Base-by-base conservation (phyloP, 2,329 filamentous ascomycete genomes). In the Colletotrichum sp. region DNA sequence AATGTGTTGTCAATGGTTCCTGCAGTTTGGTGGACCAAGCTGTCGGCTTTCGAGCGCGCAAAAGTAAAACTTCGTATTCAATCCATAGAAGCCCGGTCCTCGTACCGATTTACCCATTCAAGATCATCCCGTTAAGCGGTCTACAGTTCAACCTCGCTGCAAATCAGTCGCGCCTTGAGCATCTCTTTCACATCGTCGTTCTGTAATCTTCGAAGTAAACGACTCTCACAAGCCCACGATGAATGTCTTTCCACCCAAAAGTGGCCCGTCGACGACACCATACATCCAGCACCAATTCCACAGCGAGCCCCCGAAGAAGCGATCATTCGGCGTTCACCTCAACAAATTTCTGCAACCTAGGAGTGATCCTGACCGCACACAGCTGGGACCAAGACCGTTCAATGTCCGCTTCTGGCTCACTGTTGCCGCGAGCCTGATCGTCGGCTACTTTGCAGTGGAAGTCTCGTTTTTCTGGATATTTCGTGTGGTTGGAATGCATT, bases 281-380 rank as follows among this genome's bases (percentile, higher is more conserved):
- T 24, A 52, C 44, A 52, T 52, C 44, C 44, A 52, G n/a, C 44
- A 52, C 44, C 10, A 52, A 52, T 52, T 52, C n/a, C 44, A 52
- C n/a, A 21, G 12, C 44, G 44, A 52, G 44, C 44, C 44, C n/a
- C 44, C n/a, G 10, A 52, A 52, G 44, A 52, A 52, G n/a, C 44
- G 44, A 52, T 52, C 44, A 52, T 21, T 52, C n/a, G 12, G 44
- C n/a, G 2, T 13, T 18, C 44, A 52, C 2, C n/a, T 52, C 44
- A 8, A 24, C 10, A 21, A 8, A 52, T 52, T 52, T 1, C 44
- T 52, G 44, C 44, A 8, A 13, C 6, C n/a, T 9, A 5, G 6
- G 10, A 21, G 44, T 7, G n/a, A 52, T 52, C 44, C n/a, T 4
- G n/a, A 24, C 44, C 12, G 44, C 6, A 24, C 3, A 21, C 44